A percentile compares a stretch with the other conserved stretches of the same genome.
Evolutionary conservation across 495 filamentous ascomycete species (phyloP).

Genomic region (Lichina pygmaea): DNA sequence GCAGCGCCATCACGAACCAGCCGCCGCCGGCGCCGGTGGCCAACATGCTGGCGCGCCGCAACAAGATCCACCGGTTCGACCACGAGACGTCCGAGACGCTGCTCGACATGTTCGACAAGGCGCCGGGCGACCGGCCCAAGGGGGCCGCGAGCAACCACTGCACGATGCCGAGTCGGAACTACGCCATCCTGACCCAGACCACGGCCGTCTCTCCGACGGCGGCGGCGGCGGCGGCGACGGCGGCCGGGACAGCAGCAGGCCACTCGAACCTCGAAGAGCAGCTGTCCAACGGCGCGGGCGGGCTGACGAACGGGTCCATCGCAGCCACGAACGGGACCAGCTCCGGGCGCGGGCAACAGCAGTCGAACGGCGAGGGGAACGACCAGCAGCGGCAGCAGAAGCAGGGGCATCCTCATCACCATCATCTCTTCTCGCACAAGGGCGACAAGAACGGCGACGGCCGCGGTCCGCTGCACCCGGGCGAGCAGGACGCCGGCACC

Average conservation of each 20-base stretch:
- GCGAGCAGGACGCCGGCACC: conserved; percentile 38
- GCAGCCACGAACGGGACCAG: neutral
- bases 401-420: neutral
- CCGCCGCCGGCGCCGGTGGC: conserved; percentile 76
- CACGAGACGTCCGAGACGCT: conserved; percentile 66
- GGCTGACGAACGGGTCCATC: neutral
- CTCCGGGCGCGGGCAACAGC: neutral
- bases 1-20: conserved; percentile 74
- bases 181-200: conserved; percentile 51
- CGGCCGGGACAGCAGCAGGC: too few relatives aligned
- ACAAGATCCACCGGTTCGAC: conserved; percentile 86
- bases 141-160: conserved; percentile 43
- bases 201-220: too few relatives aligned
- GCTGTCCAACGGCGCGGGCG: neutral
- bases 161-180: conserved; percentile 83
- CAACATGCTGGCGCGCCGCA: conserved; percentile 56
- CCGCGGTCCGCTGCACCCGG: conserved; percentile 31
- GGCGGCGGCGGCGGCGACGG: conserved; percentile 8
- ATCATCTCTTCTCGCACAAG: conserved; percentile 18
- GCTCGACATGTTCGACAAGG: conserved; percentile 59
- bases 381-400: neutral
- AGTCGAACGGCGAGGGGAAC: neutral
- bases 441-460: too few relatives aligned
- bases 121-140: conserved; percentile 45
- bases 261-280: neutral